Conservation (phyloP, 768 basidiomycete genomes). For the Tylopilus plumbeoviolaceoides region DNA sequence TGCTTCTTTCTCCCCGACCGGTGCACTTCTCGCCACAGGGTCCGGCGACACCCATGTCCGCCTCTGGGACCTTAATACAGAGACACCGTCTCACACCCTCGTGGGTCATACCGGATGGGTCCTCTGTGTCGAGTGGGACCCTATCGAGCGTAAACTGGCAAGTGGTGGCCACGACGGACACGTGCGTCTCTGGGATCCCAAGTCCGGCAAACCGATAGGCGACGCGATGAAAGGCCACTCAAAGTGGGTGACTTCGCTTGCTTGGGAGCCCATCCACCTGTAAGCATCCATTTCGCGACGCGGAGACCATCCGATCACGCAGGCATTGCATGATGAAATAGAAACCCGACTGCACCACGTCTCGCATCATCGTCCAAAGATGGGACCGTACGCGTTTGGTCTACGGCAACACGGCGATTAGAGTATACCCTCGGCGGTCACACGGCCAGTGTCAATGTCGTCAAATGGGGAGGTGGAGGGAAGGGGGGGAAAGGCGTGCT, state of each 20-base stretch:
- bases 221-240: constrained; percentile 89
- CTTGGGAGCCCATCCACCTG: constrained; percentile 97
- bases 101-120: constrained; percentile 95
- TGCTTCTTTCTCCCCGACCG: constrained; percentile 93
- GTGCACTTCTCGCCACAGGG: constrained; percentile 86
- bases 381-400: constrained; percentile 95
- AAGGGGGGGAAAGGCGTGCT: constrained; percentile 62
- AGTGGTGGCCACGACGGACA: constrained; percentile 95
- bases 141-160: constrained; percentile 83
- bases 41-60: constrained; percentile 92
- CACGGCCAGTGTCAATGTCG: constrained; percentile 90
- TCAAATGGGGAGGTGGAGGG: constrained; percentile 93
- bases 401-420: constrained; percentile 58
- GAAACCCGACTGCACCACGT: constrained; percentile 75
- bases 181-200: constrained; percentile 92
- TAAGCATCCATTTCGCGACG: constrained; percentile 34
- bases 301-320: not conserved
- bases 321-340: constrained; percentile 27
- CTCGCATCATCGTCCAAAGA: constrained; percentile 96
- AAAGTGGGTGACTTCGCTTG: constrained; percentile 93
- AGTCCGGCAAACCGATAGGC: constrained; percentile 82
- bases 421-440: constrained; percentile 92
- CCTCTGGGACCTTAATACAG: constrained; percentile 91
- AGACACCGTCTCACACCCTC: constrained; percentile 84
- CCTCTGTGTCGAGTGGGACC: constrained; percentile 96